Evolutionary conservation across 2,329 filamentous ascomycete species (phyloP), one percentile per base, ranked within the genome.

Genomic region (Boeremia exigua): DNA sequence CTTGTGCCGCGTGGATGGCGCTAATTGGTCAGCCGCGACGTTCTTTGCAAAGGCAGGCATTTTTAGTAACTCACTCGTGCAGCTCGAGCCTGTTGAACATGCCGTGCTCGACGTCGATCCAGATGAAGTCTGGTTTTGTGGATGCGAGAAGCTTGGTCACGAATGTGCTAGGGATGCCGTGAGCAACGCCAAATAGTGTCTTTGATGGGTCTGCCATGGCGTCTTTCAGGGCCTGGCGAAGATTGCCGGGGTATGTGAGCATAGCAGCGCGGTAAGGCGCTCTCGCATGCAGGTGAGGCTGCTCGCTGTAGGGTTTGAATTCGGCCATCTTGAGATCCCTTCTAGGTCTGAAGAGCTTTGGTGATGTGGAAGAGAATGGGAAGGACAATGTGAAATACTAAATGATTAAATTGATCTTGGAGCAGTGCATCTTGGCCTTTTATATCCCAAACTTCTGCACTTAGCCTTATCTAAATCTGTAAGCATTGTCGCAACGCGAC

Each of bases 61-160:
- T 23, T 6, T 29, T 2, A n/a, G 5, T 2, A 9, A 39, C 67
- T 51, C 61, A 69, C 67, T 70, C 66, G 23, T 66, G 63, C 17
- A 70, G 29, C 17, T 66, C 62, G 15, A 67, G 54, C 2, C 66
- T 56, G 47, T 67, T 63, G 46, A 65, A 70, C 62, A 70, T 68
- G 44, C 64, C 66, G 44, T 70, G 66, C 51, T 68, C 65, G 6
- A 70, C 67, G 27, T 70, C 66, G 11, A 68, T 62, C 60, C 60
- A 70, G 55, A 68, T 62, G 46, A 68, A 68, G 43, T 70, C 66
- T 1, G 67, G 65, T 53, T 66, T 68, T 15, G 64, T 60, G n/a
- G 58, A 62, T 14, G 66, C 67, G 36, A 70, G 57, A 7, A 68
- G 50, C 51, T 70, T 70, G 27, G 67, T 70, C 9, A 68, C 58